Conservation (phyloP, 1,284 basidiomycete genomes). For the Lentinula novae-zelandiae region DNA sequence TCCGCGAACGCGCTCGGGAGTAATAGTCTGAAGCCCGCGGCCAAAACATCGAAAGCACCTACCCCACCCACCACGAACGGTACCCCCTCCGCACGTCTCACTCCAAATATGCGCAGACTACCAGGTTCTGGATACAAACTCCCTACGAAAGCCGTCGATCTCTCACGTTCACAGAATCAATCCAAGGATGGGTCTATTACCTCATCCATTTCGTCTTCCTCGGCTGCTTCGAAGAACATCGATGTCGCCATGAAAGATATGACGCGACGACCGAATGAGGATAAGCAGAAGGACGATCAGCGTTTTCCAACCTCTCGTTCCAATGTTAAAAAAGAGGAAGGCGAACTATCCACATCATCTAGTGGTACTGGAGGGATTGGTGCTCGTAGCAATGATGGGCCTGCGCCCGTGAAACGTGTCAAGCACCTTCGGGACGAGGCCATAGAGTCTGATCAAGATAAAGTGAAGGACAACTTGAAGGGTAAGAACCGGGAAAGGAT, state of each 20-base stretch:
- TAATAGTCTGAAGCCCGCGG: neutral
- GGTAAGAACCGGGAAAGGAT: slow-evolving; percentile 18
- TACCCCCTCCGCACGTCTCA: slow-evolving; percentile 14
- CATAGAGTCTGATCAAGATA: slow-evolving; percentile 20
- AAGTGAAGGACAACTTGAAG: slow-evolving; percentile 14
- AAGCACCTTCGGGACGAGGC: slow-evolving; percentile 15
- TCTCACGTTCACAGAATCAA: slow-evolving; percentile 18
- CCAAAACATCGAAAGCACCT: neutral
- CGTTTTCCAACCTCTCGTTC: neutral
- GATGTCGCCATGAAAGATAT: slow-evolving; percentile 9
- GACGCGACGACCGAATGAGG: slow-evolving; percentile 21
- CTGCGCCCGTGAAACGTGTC: slow-evolving; percentile 11
- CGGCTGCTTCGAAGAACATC: neutral
- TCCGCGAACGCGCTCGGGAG: slow-evolving; percentile 14
- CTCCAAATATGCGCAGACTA: slow-evolving; percentile 25
- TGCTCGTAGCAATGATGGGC: slow-evolving; percentile 4
- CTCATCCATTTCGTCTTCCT: neutral
- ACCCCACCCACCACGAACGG: neutral
- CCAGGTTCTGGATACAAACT: slow-evolving; percentile 49
- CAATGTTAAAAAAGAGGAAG: slow-evolving; percentile 5
- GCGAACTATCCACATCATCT: slow-evolving; percentile 5
- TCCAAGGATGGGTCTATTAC: neutral
- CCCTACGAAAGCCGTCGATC: slow-evolving; percentile 17
- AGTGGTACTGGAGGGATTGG: slow-evolving; percentile 1
- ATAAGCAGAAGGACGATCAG: slow-evolving; percentile 10